phyloP scores from a whole-genome alignment of 495 filamentous ascomycete species.

The Venustampulla echinocandica region DNA sequence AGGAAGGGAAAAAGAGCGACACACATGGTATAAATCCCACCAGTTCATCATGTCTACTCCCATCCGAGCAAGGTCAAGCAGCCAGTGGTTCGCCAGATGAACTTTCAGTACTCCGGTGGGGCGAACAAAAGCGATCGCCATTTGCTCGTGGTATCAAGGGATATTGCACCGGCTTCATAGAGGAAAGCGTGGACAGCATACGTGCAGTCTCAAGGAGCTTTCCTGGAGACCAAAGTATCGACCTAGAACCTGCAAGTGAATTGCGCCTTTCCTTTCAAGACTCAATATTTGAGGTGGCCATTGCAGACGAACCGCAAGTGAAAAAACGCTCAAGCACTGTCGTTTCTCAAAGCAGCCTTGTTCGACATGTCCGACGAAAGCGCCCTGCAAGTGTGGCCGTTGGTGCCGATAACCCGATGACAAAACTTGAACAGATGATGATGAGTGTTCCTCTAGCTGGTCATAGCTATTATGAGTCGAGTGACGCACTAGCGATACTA shows the following conservation, averaged over 20 bases:
- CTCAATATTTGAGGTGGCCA: neutral
- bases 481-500: conserved; percentile 1
- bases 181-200: neutral
- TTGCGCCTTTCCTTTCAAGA: conserved; percentile 1
- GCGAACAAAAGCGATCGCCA: neutral
- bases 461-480: conserved; percentile 1
- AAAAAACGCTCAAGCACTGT: neutral
- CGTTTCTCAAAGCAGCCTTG: neutral
- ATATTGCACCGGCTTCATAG: neutral
- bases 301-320: neutral
- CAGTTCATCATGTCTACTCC: no score
- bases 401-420: neutral
- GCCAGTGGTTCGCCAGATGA: no score
- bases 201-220: neutral
- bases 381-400: neutral
- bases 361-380: neutral
- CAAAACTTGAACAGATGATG: neutral
- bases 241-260: neutral
- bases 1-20: conserved; percentile 11
- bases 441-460: neutral
- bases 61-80: no score
- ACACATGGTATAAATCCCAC: conserved; percentile 16
- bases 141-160: neutral
- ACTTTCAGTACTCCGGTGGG: neutral
- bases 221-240: neutral